Evolutionary conservation across 2,329 filamentous ascomycete genomes (phyloP).

Genomic region (Pseudocercospora ulei): DNA sequence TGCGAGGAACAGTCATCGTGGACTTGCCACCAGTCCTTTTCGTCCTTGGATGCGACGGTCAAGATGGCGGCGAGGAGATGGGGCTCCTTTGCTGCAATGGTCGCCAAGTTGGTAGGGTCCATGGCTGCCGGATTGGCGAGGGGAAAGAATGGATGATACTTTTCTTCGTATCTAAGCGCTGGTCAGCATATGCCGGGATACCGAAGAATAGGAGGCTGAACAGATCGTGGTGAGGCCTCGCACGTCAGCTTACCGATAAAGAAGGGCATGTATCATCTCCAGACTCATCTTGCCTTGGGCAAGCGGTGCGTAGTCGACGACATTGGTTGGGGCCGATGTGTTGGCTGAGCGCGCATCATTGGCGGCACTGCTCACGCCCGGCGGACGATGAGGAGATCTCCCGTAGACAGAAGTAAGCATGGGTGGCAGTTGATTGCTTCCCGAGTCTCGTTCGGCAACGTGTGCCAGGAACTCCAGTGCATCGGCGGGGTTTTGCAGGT

Average conservation of each 20-base stretch:
- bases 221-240: too few relatives aligned
- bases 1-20: conserved; percentile 31
- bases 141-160: conserved; percentile 33
- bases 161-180: conserved; percentile 25
- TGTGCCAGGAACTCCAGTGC: conserved; percentile 32
- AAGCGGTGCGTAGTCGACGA: conserved; percentile 29
- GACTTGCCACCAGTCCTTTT: conserved; percentile 31
- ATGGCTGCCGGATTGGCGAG: conserved; percentile 29
- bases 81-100: conserved; percentile 28
- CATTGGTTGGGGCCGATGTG: conserved; percentile 13
- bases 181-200: not conserved
- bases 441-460: conserved; percentile 30
- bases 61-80: conserved; percentile 31
- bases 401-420: conserved; percentile 27
- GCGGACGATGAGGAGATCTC: conserved; percentile 13
- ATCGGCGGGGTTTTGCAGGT: conserved; percentile 33
- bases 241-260: conserved; percentile 24
- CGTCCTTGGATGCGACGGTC: conserved; percentile 32
- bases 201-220: not conserved
- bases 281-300: conserved; percentile 27
- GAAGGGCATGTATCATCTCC: conserved; percentile 28
- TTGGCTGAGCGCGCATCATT: conserved; percentile 9
- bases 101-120: conserved; percentile 27
- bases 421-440: conserved; percentile 27
- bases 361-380: conserved; percentile 7